Evolutionary conservation across 768 basidiomycete species (phyloP).

Genomic region (Neoboletus magnificus): DNA sequence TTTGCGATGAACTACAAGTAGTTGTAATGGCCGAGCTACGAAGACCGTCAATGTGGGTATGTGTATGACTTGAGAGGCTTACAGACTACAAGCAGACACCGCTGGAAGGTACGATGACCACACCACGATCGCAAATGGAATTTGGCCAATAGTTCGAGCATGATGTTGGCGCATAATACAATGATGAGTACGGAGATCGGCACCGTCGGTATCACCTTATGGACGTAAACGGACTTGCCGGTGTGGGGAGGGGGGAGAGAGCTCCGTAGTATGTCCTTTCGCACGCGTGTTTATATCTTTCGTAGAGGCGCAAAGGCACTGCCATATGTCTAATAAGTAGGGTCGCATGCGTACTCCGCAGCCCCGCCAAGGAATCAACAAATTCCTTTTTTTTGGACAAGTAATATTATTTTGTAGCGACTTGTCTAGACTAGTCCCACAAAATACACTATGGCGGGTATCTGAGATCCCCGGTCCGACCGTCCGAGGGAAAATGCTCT

Average conservation of each 20-base stretch:
- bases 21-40: not conserved
- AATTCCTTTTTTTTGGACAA: no score
- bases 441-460: no score
- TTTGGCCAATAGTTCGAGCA: not conserved
- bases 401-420: no score
- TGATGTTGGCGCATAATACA: conserved; percentile 3
- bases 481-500: no score
- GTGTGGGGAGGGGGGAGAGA: not conserved
- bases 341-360: not conserved
- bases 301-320: not conserved
- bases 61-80: not conserved
- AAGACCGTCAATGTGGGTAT: not conserved
- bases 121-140: not conserved
- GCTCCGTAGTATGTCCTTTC: not conserved
- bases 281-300: not conserved
- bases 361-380: not conserved
- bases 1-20: not conserved
- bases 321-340: not conserved
- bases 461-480: no score
- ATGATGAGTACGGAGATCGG: not conserved
- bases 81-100: conserved; percentile 15
- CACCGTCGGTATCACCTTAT: not conserved
- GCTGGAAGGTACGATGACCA: conserved; percentile 6
- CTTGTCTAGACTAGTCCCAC: no score
- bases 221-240: not conserved